Base-by-base conservation (phyloP, 257 asterid genomes). In the Anisodus acutangulus region DNA sequence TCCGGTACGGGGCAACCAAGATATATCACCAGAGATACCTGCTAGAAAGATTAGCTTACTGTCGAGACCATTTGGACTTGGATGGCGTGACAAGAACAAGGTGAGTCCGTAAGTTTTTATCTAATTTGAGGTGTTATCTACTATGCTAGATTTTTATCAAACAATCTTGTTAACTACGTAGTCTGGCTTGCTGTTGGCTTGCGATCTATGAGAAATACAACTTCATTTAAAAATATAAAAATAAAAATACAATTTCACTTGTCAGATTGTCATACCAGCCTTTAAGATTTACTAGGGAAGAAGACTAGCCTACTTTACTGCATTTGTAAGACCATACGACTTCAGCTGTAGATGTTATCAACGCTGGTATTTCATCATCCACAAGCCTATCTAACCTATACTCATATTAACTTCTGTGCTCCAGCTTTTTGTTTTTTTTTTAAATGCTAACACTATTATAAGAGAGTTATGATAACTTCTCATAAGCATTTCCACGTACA, bases 71-170 rank as follows among this genome's bases (percentile, higher is more conserved):
- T 94, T 92, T 87, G 95, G 93, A 78, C 89, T 94, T 66, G 93
- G 97, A 62, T 94, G 99, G 99, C 92, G 97, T n/a, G 98, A 95
- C 78, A 89, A 89, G 90, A 95, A 91, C 91, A 95, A 95, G 98
- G 98, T 91, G 84, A 88, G 92, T 84, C 80, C 60, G 9, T 47
- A 22, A 37, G 4, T 66, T 47, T 8, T 49, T 17, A 3, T 66
- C 83, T 51, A 83, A 58, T 54, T 66, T 67, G 47, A 83, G 63
- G 53, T 26, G 78, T 68, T 39, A 17, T 51, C 2, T 1, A 35
- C 80, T 72, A 47, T 47, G 31, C 45, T 45, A 71, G 58, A 10
- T 11, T 49, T 47, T 47, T 47, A 15, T 47, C 39, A 47, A 49
- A 47, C 55, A 19, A n/a, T 72, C 60, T 51, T 72, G 60, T 72